These are phyloP conservation scores for Plasmodium gonderi DNA, from an alignment of 169 alveolate species.

Conservation along the genomic window DNA sequence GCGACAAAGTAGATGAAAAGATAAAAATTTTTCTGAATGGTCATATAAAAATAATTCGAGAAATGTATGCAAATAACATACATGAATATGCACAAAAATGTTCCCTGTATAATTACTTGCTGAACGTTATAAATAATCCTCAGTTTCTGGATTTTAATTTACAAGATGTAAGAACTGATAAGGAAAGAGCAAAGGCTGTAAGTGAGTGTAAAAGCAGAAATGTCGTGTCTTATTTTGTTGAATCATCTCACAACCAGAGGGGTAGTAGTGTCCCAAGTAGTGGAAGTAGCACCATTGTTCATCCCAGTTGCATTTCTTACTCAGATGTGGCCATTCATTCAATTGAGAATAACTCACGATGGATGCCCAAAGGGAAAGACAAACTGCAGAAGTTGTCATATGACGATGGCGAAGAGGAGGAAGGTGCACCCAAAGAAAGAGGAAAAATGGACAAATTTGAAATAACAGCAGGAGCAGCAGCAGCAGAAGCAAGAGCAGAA, in stretches of 20 bases:
- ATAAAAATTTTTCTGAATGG: conserved; percentile 12
- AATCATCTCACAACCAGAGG: not conserved
- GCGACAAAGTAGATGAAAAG: conserved; percentile 18
- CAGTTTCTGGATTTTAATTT: conserved; percentile 11
- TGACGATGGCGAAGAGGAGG: not conserved
- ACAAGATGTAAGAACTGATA: not conserved
- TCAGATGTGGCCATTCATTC: not conserved
- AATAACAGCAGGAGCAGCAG: not conserved
- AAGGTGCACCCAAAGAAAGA: not conserved
- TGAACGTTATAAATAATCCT: conserved; percentile 13
- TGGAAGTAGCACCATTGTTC: not conserved
- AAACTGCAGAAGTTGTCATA: not conserved
- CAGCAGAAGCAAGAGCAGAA: not conserved
- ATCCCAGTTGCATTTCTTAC: not conserved
- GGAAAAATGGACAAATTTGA: not conserved
- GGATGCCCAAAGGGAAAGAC: no score
- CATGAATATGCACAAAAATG: conserved; percentile 14
- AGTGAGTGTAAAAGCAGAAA: not conserved
- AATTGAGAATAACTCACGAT: not conserved
- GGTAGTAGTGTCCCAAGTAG: not conserved
- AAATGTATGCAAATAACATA: not conserved
- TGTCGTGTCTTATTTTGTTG: not conserved
- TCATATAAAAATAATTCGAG: not conserved
- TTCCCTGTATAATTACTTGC: conserved; percentile 14
- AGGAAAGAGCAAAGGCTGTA: not conserved